A percentile compares a stretch with the other conserved stretches of the same genome.
phyloP scores from a whole-genome alignment of 2,329 filamentous ascomycete species.

The Penicillium sp. region DNA sequence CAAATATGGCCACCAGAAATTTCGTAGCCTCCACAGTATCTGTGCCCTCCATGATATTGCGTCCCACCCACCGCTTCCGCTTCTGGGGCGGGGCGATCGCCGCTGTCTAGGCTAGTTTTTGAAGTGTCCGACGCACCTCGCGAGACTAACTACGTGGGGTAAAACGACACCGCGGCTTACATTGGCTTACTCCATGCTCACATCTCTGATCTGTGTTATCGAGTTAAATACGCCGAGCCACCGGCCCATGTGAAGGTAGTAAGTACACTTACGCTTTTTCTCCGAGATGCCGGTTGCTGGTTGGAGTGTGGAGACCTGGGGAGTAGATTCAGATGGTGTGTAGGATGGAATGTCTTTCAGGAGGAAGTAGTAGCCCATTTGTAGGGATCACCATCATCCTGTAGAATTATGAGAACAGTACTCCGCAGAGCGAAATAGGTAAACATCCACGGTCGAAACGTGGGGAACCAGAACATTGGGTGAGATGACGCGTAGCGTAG shows the following conservation, averaged over 20 bases:
- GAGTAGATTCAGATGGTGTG: neutral
- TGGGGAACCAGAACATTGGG: neutral
- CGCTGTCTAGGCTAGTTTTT: neutral
- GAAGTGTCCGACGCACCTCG: conserved; percentile 1
- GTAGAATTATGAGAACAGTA: neutral
- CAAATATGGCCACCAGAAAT: neutral
- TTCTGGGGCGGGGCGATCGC: neutral
- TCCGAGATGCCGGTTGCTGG: neutral
- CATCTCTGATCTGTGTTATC: neutral
- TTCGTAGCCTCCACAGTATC: too few species aligned
- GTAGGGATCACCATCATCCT: neutral
- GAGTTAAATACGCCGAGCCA: neutral
- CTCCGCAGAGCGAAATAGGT: neutral
- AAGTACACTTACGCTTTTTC: neutral
- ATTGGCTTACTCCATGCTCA: neutral
- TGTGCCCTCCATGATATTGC: too few species aligned
- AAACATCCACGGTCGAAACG: neutral
- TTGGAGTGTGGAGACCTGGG: neutral
- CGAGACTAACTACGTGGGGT: conserved; percentile 1
- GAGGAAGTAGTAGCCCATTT: neutral
- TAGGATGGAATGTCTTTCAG: too few species aligned
- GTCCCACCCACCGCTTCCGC: too few species aligned
- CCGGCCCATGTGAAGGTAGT: conserved; percentile 5
- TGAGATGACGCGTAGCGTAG: neutral
- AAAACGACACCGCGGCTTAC: neutral